Conservation (phyloP, 1,139 yeast species). For the Yamadazyma atmosphaerica region DNA sequence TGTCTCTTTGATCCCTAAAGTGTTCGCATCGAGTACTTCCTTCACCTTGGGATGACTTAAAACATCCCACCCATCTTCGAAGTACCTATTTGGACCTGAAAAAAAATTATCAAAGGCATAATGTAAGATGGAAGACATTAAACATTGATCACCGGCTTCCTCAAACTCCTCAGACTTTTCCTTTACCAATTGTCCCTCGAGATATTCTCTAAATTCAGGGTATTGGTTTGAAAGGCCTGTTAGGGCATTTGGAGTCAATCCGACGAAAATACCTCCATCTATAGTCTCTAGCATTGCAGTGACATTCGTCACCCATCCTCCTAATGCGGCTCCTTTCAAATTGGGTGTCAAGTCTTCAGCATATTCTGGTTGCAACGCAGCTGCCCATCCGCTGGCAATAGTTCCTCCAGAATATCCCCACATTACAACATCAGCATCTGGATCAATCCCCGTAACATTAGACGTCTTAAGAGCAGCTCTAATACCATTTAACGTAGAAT, state of each 20-base stretch:
- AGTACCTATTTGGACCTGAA: constrained; percentile 17
- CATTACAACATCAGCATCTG: constrained; percentile 26
- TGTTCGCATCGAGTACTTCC: constrained; percentile 19
- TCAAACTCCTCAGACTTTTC: constrained; percentile 11
- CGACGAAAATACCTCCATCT: constrained; percentile 28
- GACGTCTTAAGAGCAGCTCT: constrained; percentile 27
- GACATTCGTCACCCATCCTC: constrained; percentile 32
- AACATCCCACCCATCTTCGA: constrained; percentile 17
- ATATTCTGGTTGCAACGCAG: constrained; percentile 32
- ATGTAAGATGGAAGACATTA: constrained; percentile 9
- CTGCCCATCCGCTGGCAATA: constrained; percentile 40
- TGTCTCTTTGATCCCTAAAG: constrained; percentile 14
- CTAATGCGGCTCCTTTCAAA: constrained; percentile 31
- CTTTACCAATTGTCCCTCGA: neutral
- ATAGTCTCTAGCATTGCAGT: constrained; percentile 23
- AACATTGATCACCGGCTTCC: constrained; percentile 15
- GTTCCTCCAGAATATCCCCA: constrained; percentile 48
- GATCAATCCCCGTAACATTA: constrained; percentile 27
- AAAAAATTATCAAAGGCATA: constrained; percentile 17
- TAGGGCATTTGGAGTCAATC: constrained; percentile 28
- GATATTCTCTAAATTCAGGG: constrained; percentile 16
- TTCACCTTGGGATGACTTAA: constrained; percentile 9
- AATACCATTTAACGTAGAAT: constrained; percentile 31
- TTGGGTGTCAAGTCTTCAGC: constrained; percentile 31
- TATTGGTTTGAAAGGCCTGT: constrained; percentile 27